Base-by-base conservation (phyloP, 371 early-diverging fungal genomes). In the Chytridium lagenaria region DNA sequence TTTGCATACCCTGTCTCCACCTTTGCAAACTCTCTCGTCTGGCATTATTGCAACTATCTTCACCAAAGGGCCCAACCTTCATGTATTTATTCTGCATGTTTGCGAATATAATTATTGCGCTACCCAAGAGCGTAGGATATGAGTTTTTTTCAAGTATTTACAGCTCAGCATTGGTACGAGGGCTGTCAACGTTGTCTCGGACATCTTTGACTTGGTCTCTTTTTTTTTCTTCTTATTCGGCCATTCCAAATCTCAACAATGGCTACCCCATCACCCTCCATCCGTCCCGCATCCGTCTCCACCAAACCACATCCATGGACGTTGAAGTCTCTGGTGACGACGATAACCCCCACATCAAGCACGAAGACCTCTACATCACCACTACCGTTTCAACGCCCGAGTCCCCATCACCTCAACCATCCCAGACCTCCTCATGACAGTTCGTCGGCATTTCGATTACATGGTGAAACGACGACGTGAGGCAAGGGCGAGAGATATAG, bases 281-380 rank as follows among this genome's bases (percentile, higher is more conserved):
- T 61, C 30, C 36, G 37, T 34, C 61, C 34, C 61, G 61, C 3
- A 61, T 61, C 12, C 61, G 61, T 12, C 61, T 61, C 36, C 61
- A 61, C 36, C 61, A 61, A 34, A 22, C 36, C 19, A 10, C 37
- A 16, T 61, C 61, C 36, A 61, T 31, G 61, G 37, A 61, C 36
- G 61, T 61, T 26, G 34, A 34, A 15, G 36, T 61, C 7, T 5
- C 36, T 37, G 61, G 61, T 7, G 36, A 31, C 36, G 61, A 61
- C 61, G 12, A 28, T 34, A 2, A 7, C 61, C 61, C 2, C 19
- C 3, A 3, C 15, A 34, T 61, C 36, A 12, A n/a, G 12, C 23
- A 7, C 36, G 61, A 61, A 12, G 61, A 28, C 30, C 26, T 22
- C 23, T 28, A 10, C 36, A 33, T 7, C 19, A 16, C 7, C 30